These are phyloP conservation scores for Fusarium sp. DNA, from an alignment of 2,329 filamentous ascomycete species.

Conservation along the genomic window DNA sequence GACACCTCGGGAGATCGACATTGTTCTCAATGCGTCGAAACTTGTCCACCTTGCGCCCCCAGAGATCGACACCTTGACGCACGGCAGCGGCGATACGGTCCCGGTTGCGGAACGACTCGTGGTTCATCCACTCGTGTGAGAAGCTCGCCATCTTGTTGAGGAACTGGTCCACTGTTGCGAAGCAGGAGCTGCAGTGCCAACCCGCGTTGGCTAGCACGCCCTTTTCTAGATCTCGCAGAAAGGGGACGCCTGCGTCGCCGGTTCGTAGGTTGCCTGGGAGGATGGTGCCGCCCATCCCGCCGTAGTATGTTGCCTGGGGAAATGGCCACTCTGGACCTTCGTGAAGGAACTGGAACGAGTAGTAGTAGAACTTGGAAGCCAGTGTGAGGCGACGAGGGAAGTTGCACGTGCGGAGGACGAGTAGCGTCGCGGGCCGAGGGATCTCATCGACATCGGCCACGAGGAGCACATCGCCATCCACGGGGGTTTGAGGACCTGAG, in stretches of 20 bases:
- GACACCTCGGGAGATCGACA: conserved; percentile 63
- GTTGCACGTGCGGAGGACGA: conserved; percentile 61
- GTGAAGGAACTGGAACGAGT: conserved; percentile 66
- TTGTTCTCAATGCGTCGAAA: conserved; percentile 64
- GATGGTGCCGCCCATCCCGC: conserved; percentile 58
- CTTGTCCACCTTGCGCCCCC: conserved; percentile 61
- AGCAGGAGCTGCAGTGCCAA: conserved; percentile 75
- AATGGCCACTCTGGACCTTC: conserved; percentile 61
- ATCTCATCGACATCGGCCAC: conserved; percentile 73
- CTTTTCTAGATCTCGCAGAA: conserved; percentile 56
- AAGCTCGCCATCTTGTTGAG: conserved; percentile 68
- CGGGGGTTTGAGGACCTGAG: conserved; percentile 54
- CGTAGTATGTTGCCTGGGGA: conserved; percentile 70
- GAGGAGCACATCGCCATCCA: conserved; percentile 66
- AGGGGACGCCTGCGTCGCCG: conserved; percentile 55
- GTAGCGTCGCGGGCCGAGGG: conserved; percentile 62
- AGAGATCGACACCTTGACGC: conserved; percentile 65
- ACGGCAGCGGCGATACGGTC: conserved; percentile 64
- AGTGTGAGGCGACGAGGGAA: conserved; percentile 67
- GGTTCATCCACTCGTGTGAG: conserved; percentile 66
- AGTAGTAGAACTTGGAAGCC: conserved; percentile 66
- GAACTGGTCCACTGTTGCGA: conserved; percentile 66
- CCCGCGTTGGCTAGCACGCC: conserved; percentile 61
- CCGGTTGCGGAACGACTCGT: conserved; percentile 59
- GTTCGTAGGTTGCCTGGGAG: conserved; percentile 65